Conservation (phyloP, 1,284 basidiomycete genomes). For the Pseudozyma pruni region DNA sequence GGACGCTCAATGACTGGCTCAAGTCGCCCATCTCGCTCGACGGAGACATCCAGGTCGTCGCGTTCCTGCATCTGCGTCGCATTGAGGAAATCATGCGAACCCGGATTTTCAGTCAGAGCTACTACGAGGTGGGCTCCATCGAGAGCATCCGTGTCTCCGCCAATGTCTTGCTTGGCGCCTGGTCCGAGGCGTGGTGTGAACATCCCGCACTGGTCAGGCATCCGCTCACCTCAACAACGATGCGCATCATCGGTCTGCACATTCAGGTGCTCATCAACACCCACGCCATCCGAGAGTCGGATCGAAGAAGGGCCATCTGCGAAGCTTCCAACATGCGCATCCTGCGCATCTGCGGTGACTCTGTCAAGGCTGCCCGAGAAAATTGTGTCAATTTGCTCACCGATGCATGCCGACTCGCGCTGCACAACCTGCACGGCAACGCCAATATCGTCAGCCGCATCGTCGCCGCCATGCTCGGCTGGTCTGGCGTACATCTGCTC, state of each 20-base stretch:
- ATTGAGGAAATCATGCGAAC: constrained; percentile 50
- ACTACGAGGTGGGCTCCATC: constrained; percentile 50
- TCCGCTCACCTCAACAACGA: constrained; percentile 38
- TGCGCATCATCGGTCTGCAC: constrained; percentile 48
- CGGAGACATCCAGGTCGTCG: constrained; percentile 40
- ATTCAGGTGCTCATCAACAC: constrained; percentile 50
- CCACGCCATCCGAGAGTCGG: constrained; percentile 45
- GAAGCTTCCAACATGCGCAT: constrained; percentile 46
- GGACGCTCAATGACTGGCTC: constrained; percentile 46
- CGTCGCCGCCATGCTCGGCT: constrained; percentile 42
- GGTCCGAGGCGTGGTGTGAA: constrained; percentile 49
- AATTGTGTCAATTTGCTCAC: constrained; percentile 32
- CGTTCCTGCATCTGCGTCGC: constrained; percentile 41
- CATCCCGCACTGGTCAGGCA: constrained; percentile 40
- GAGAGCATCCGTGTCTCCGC: constrained; percentile 49
- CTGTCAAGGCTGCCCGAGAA: constrained; percentile 43
- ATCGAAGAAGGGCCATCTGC: constrained; percentile 38
- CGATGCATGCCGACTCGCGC: constrained; percentile 33
- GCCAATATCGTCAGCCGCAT: constrained; percentile 40
- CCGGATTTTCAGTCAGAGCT: constrained; percentile 49
- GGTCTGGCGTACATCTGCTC: constrained; percentile 47
- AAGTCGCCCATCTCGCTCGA: constrained; percentile 45
- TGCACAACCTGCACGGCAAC: constrained; percentile 29
- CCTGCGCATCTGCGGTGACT: constrained; percentile 33
- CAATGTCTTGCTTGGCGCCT: constrained; percentile 42